These are phyloP conservation scores for Zymoseptoria tritici DNA, from an alignment of 2,329 filamentous ascomycete species.

Conservation along the genomic window DNA sequence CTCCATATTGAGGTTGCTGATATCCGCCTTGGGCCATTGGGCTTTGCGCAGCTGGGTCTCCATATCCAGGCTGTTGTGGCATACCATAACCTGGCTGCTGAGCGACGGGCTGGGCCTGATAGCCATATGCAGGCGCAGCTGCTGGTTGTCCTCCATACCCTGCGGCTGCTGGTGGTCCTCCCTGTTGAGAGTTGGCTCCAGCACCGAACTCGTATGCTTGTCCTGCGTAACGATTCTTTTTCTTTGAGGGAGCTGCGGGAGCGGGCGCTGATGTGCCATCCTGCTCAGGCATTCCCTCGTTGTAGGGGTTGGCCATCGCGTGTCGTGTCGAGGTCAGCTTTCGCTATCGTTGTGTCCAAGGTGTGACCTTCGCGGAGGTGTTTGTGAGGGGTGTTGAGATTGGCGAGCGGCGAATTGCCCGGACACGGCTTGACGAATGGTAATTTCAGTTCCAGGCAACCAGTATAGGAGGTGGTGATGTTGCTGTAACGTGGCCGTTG, in stretches of 20 bases:
- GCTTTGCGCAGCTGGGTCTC: constrained; percentile 18
- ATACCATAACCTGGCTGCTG: constrained; percentile 27
- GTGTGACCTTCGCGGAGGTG: neutral
- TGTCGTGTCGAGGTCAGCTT: neutral
- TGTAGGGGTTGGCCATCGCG: constrained; percentile 14
- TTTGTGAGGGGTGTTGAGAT: neutral
- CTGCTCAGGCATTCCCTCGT: constrained; percentile 12
- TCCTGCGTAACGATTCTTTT: constrained; percentile 91
- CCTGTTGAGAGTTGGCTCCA: constrained; percentile 62
- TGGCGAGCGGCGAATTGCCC: neutral
- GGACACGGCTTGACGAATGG: neutral
- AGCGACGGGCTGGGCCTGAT: constrained; percentile 37
- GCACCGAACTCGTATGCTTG: constrained; percentile 89
- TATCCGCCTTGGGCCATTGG: constrained; percentile 22
- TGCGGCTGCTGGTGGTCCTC: constrained; percentile 36
- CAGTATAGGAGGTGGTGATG: neutral
- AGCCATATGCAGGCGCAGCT: constrained; percentile 23
- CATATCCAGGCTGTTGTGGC: constrained; percentile 26
- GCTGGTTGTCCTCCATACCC: constrained; percentile 38
- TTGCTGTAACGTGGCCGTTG: neutral
- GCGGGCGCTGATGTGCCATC: constrained; percentile 16
- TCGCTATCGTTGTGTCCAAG: neutral
- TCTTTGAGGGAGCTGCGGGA: constrained; percentile 47
- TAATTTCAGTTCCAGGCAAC: neutral
- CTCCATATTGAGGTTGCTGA: constrained; percentile 38